Percentiles rank a stretch among this genome's conserved stretches.
Conservation (phyloP, 106 monocot species). For the Dioscorea dumetorum region DNA sequence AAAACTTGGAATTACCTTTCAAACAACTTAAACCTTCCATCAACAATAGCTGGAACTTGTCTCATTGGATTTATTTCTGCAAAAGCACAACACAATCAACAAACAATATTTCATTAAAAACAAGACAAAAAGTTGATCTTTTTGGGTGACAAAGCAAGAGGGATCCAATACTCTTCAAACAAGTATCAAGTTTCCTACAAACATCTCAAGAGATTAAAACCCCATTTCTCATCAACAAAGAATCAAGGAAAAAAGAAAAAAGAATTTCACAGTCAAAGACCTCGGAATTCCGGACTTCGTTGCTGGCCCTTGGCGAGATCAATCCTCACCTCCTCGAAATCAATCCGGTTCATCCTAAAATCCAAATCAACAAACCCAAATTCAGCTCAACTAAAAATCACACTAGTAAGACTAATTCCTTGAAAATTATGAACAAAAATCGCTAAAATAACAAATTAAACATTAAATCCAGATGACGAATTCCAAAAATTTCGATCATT, state of each 20-base stretch:
- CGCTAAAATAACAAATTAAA: not conserved
- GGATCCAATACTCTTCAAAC: too few species aligned
- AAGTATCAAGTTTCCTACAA: too few species aligned
- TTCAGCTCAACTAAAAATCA: too few species aligned
- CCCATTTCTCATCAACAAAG: too few species aligned
- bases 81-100: not conserved
- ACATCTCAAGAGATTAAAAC: too few species aligned
- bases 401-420: not conserved
- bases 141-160: too few species aligned
- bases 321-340: conserved; percentile 80
- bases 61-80: conserved; percentile 94
- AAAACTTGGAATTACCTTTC: conserved; percentile 54
- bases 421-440: not conserved
- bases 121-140: too few species aligned
- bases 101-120: too few species aligned
- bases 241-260: too few species aligned
- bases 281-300: conserved; percentile 51
- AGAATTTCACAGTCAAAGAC: conserved; percentile 11
- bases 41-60: conserved; percentile 79
- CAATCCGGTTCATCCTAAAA: conserved; percentile 68
- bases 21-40: conserved; percentile 76
- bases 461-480: not conserved
- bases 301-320: conserved; percentile 60
- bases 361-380: not conserved
- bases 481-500: not conserved